These are phyloP conservation scores for Fusarium staphyleae DNA, from an alignment of 2,329 filamentous ascomycete genomes.

Conservation along the genomic window DNA sequence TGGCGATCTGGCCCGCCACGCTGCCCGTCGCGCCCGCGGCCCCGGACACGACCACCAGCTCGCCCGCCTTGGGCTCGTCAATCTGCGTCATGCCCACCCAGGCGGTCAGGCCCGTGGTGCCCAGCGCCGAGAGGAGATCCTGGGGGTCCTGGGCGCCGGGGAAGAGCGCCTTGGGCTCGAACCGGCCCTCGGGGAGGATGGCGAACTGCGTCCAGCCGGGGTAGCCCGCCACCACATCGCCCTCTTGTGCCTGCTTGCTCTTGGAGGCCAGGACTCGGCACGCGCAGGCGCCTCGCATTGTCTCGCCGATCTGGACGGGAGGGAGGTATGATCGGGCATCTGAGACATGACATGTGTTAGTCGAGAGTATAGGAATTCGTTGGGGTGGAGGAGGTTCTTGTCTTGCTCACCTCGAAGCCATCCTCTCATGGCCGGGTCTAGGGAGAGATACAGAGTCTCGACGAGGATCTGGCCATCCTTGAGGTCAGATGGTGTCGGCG, in stretches of 20 bases:
- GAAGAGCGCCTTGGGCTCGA: slow-evolving; percentile 51
- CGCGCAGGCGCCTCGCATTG: slow-evolving; percentile 71
- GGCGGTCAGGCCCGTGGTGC: slow-evolving; percentile 75
- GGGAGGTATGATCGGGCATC: slow-evolving; percentile 67
- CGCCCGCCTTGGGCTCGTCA: slow-evolving; percentile 70
- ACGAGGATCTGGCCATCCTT: slow-evolving; percentile 71
- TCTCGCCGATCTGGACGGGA: slow-evolving; percentile 70
- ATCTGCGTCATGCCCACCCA: slow-evolving; percentile 78
- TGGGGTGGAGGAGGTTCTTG: too few relatives aligned
- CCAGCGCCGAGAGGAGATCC: slow-evolving; percentile 68
- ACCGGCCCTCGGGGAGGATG: slow-evolving; percentile 61
- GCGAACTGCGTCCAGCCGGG: slow-evolving; percentile 73
- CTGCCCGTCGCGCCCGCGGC: slow-evolving; percentile 81
- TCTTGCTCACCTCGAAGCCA: slow-evolving; percentile 65
- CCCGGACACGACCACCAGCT: slow-evolving; percentile 79
- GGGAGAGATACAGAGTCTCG: slow-evolving; percentile 67
- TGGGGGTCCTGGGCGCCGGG: slow-evolving; percentile 55
- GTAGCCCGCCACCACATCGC: slow-evolving; percentile 62
- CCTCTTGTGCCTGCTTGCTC: slow-evolving; percentile 60
- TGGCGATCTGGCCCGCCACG: slow-evolving; percentile 80
- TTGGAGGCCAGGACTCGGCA: slow-evolving; percentile 69
- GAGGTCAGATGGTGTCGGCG: slow-evolving; percentile 60
- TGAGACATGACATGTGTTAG: too few relatives aligned
- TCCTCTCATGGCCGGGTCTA: slow-evolving; percentile 79
- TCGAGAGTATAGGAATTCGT: too few relatives aligned